Percentiles rank a stretch among this genome's conserved stretches.
phyloP scores from a whole-genome alignment of 306 rosid genomes.

The Ceratonia siliqua region DNA sequence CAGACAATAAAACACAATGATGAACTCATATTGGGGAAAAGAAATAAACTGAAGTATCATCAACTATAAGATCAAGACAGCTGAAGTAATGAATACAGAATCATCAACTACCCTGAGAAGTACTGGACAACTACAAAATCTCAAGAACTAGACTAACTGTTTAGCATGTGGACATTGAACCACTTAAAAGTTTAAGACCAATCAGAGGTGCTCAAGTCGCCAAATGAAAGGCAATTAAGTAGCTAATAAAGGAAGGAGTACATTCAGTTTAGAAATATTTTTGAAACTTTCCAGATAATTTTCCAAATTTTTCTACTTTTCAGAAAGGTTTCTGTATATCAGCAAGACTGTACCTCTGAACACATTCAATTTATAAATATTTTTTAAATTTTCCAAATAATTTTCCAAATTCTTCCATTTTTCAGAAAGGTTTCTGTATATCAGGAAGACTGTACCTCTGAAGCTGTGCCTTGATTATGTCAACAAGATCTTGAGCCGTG shows the following conservation, averaged over 20 bases:
- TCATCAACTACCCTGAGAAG: neutral
- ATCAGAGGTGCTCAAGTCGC: neutral
- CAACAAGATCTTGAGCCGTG: slow-evolving; percentile 93
- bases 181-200: neutral
- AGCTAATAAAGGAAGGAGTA: neutral
- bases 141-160: slow-evolving; percentile 9
- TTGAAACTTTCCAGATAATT: neutral
- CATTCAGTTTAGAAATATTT: neutral
- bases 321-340: neutral
- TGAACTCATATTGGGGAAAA: neutral
- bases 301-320: neutral
- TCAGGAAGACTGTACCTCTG: slow-evolving; percentile 59
- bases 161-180: neutral
- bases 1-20: neutral
- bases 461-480: slow-evolving; percentile 95
- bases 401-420: neutral
- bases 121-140: neutral
- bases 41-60: too few species aligned
- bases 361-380: neutral
- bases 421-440: neutral
- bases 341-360: slow-evolving; percentile 63
- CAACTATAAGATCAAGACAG: slow-evolving; percentile 1
- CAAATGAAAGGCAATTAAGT: neutral
- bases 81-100: neutral
- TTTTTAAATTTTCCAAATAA: neutral